These are phyloP conservation scores for Mycena epipterygia DNA, from an alignment of 768 basidiomycete species.

Conservation along the genomic window DNA sequence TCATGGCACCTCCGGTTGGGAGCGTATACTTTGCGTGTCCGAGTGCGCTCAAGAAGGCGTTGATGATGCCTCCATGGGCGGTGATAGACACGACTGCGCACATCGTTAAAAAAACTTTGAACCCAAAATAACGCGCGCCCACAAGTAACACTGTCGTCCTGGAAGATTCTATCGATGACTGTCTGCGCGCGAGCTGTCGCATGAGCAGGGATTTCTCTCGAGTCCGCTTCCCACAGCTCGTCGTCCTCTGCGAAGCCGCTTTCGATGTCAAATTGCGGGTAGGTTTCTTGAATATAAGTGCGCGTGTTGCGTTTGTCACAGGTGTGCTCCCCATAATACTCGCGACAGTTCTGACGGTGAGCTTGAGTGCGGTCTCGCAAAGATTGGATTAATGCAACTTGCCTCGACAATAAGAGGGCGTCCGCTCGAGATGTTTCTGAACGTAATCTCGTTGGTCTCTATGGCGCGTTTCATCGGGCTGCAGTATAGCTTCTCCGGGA, in stretches of 20 bases:
- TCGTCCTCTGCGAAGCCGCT: conserved; percentile 73
- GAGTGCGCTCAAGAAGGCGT: conserved; percentile 64
- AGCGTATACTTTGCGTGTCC: conserved; percentile 61
- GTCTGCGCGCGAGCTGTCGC: conserved; percentile 60
- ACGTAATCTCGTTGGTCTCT: conserved; percentile 67
- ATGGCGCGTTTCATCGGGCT: conserved; percentile 77
- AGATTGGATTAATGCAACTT: neutral
- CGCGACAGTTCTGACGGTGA: conserved; percentile 69
- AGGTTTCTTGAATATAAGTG: conserved; percentile 62
- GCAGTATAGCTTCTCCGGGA: conserved; percentile 69
- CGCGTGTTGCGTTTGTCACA: conserved; percentile 73
- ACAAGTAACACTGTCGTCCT: conserved; percentile 62
- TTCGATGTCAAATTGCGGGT: conserved; percentile 70
- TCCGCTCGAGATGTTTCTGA: conserved; percentile 52
- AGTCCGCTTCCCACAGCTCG: conserved; percentile 66
- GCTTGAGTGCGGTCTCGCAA: neutral
- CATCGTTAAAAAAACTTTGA: neutral
- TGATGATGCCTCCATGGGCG: conserved; percentile 74
- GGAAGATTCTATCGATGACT: conserved; percentile 71
- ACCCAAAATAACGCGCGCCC: conserved; percentile 39
- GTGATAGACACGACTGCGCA: conserved; percentile 75
- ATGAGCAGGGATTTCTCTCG: conserved; percentile 66
- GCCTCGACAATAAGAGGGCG: conserved; percentile 71
- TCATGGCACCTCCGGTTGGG: conserved; percentile 72
- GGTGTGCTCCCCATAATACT: conserved; percentile 76